Evolutionary conservation across 2,329 filamentous ascomycete genomes (phyloP).

Genomic region (Trichoderma oligosporum): DNA sequence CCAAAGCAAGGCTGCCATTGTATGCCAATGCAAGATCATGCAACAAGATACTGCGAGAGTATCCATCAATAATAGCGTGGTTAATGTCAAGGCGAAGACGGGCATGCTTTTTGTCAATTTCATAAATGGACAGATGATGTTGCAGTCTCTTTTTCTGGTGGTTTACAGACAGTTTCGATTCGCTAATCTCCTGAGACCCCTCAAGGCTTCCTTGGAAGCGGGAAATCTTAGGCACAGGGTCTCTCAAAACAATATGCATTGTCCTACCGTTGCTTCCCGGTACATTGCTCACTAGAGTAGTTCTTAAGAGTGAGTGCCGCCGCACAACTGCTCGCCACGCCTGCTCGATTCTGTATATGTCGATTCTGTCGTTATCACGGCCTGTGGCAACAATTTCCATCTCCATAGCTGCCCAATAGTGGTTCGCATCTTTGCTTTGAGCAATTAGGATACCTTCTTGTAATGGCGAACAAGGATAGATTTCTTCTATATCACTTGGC

Average conservation of each 20-base stretch:
- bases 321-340: slow-evolving; percentile 16
- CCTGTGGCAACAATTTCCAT: neutral
- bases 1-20: neutral
- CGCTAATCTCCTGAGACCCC: neutral
- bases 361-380: too few species aligned
- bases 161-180: neutral
- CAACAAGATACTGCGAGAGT: slow-evolving; percentile 26
- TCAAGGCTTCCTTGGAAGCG: too few species aligned
- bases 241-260: slow-evolving; percentile 20
- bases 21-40: slow-evolving; percentile 28
- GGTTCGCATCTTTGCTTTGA: neutral
- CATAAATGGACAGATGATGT: slow-evolving; percentile 22
- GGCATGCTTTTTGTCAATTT: slow-evolving; percentile 2
- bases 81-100: slow-evolving; percentile 29
- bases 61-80: slow-evolving; percentile 29
- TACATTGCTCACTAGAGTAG: slow-evolving; percentile 16
- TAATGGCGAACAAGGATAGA: slow-evolving; percentile 17
- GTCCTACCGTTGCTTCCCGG: slow-evolving; percentile 3
- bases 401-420: neutral
- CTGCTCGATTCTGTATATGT: too few species aligned
- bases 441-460: slow-evolving; percentile 18
- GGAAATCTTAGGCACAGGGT: too few species aligned
- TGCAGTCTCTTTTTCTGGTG: neutral
- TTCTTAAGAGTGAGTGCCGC: slow-evolving; percentile 18
- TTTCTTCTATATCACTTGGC: slow-evolving; percentile 6